Base-by-base conservation (phyloP, 192 early-diverging fungal species). In the Backusella mclennaniae region DNA sequence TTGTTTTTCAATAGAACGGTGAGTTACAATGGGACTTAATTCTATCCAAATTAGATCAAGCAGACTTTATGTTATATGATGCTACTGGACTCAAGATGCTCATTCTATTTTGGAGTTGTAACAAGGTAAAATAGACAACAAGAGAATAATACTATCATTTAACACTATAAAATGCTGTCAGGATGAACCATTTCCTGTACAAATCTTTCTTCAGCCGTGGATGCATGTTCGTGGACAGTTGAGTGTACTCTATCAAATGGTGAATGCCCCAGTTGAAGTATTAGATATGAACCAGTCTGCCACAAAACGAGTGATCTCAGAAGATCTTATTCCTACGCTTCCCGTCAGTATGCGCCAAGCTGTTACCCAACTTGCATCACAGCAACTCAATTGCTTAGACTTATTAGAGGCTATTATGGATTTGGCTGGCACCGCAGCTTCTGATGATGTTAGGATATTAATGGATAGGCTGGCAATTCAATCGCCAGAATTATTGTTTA, bases 121-220 rank as follows among this genome's bases (percentile, higher is more conserved):
- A 35, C 53, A 70, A 75, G 76, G 78, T 79, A 83, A 41, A 29
- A 44, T 11, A 56, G 52, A 4, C 23, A 39, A 66, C 2, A 59
- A 35, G 31, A 67, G 23, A 31, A n/a, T 11, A 26, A 33, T 33
- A 2, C 33, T 33, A 2, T 44, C 0, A 56, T 23, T 23, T 26
- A 11, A 56, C 6, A 56, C 7, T 11, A 63, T 0, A 3, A 63
- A 23, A 49, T 29, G 35, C 53, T 12, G 44, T 88, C 83, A 87
- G 71, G 75, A 85, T 21, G 83, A 86, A 52, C 75, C 82, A 21
- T 95, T 94, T 80, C 95, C 95, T 14, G 79, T 91, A 49, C 73
- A 86, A n/a, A 85, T 83, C 4, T 89, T 94, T 72, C 88, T 92
- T 78, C 89, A 88, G 39, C 85, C 79, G 52, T 96, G 95, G 95